Conservation (phyloP, 2,329 filamentous ascomycete species). For the Atkinsonella hypoxylon region DNA sequence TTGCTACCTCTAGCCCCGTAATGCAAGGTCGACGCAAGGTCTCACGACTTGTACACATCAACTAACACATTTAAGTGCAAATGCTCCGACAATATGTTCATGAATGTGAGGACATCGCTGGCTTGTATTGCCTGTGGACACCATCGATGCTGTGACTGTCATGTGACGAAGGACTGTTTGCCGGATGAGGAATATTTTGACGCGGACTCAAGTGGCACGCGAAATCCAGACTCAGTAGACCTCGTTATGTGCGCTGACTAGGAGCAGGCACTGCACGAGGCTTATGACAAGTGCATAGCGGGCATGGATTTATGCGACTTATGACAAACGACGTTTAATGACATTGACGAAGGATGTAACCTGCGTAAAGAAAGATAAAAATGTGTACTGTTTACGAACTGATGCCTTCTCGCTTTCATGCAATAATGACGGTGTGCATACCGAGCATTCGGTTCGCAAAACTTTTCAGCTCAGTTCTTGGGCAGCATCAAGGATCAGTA, state of each 20-base stretch:
- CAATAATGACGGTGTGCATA: not conserved
- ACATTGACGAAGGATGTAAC: not conserved
- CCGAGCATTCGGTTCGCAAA: not conserved
- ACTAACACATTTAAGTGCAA: not conserved
- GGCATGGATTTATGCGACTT: not conserved
- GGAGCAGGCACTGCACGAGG: not conserved
- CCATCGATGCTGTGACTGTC: not conserved
- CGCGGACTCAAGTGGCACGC: not conserved
- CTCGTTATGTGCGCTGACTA: not conserved
- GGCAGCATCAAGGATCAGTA: not conserved
- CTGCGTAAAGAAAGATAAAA: not conserved
- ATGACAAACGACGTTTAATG: not conserved
- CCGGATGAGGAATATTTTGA: not conserved
- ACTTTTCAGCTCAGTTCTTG: not conserved
- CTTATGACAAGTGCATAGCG: not conserved
- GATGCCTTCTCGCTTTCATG: not conserved
- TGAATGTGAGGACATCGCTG: not conserved
- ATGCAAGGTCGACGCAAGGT: not conserved
- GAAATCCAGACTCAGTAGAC: not conserved
- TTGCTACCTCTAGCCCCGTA: not conserved
- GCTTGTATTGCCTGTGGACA: not conserved
- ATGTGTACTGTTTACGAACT: not conserved
- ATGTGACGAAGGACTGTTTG: not conserved
- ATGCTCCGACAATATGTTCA: not conserved
- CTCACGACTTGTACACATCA: not conserved